Evolutionary conservation across 148 eudicot species (phyloP).

Genomic region (Mesembryanthemum crystallinum): DNA sequence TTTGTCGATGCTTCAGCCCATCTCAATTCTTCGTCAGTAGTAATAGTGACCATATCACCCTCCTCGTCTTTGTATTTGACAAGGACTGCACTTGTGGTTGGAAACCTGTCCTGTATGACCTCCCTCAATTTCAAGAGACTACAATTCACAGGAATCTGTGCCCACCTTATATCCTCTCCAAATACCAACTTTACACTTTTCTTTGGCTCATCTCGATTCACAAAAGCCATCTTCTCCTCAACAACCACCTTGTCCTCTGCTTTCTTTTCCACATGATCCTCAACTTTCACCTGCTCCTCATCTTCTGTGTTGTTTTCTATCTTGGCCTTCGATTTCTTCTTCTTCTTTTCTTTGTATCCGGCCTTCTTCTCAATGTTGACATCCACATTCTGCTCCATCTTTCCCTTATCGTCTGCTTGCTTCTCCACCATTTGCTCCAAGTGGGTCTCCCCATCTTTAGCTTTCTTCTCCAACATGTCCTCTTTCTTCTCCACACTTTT

Average conservation of each 20-base stretch:
- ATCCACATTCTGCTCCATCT: constrained; percentile 21
- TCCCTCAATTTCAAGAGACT: constrained; percentile 63
- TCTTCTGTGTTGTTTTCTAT: constrained; percentile 21
- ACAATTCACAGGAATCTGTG: constrained; percentile 67
- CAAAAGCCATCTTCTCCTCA: constrained; percentile 52
- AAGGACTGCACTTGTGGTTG: constrained; percentile 55
- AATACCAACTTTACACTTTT: constrained; percentile 70
- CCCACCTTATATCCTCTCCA: constrained; percentile 97
- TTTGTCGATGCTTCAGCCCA: constrained; percentile 74
- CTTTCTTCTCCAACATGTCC: constrained; percentile 17
- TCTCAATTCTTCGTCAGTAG: constrained; percentile 68
- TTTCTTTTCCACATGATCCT: constrained; percentile 34
- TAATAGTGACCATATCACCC: constrained; percentile 91
- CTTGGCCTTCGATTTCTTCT: constrained; percentile 24
- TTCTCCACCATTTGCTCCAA: constrained; percentile 9
- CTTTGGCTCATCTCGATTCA: constrained; percentile 37
- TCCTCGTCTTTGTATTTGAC: constrained; percentile 85
- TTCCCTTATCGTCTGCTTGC: constrained; percentile 10
- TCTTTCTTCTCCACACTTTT: constrained; percentile 27
- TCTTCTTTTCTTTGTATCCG: constrained; percentile 25
- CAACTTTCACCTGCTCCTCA: constrained; percentile 22
- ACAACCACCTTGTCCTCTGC: constrained; percentile 80
- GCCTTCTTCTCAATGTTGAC: constrained; percentile 37
- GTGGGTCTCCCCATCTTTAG: constrained; percentile 8
- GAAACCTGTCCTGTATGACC: constrained; percentile 65